A percentile compares a stretch with the other conserved stretches of the same genome.
Conservation (phyloP, 805 yeast species). For the Ogataea haglerorum region DNA sequence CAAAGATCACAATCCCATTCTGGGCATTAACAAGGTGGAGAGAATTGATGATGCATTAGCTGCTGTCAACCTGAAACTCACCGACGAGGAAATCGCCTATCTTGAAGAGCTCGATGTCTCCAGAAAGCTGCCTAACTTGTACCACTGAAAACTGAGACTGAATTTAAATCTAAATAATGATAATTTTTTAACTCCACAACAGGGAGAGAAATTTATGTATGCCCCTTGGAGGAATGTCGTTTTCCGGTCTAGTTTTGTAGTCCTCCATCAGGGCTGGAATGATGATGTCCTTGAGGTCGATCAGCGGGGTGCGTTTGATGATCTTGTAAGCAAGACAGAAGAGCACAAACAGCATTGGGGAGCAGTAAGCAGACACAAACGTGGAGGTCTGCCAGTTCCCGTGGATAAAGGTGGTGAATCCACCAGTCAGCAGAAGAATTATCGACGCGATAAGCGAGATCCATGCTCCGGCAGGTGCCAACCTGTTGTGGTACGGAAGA, state of each 20-base stretch:
- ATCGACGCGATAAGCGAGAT: conserved; percentile 27
- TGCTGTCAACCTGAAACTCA: conserved; percentile 40
- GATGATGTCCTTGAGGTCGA: neutral
- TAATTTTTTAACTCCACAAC: neutral
- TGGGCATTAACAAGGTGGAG: conserved; percentile 47
- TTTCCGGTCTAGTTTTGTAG: neutral
- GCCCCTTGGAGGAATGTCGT: neutral
- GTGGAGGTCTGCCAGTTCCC: conserved; percentile 28
- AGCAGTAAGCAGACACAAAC: conserved; percentile 24
- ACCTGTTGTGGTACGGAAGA: conserved; percentile 32
- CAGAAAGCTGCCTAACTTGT: conserved; percentile 2
- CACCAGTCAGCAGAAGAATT: conserved; percentile 34
- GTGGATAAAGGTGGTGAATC: conserved; percentile 34
- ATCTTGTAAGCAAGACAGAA: conserved; percentile 34
- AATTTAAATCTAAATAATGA: neutral
- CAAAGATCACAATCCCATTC: conserved; percentile 54
- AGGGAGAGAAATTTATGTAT: neutral
- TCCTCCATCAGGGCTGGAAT: neutral
- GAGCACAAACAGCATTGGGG: conserved; percentile 28
- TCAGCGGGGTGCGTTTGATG: neutral
- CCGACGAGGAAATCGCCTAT: conserved; percentile 34
- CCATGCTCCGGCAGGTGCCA: conserved; percentile 34
- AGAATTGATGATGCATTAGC: conserved; percentile 50
- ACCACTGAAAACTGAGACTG: neutral
- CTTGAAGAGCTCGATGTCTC: conserved; percentile 37